phyloP scores from a whole-genome alignment of 306 rosid species.

The Datisca glomerata region DNA sequence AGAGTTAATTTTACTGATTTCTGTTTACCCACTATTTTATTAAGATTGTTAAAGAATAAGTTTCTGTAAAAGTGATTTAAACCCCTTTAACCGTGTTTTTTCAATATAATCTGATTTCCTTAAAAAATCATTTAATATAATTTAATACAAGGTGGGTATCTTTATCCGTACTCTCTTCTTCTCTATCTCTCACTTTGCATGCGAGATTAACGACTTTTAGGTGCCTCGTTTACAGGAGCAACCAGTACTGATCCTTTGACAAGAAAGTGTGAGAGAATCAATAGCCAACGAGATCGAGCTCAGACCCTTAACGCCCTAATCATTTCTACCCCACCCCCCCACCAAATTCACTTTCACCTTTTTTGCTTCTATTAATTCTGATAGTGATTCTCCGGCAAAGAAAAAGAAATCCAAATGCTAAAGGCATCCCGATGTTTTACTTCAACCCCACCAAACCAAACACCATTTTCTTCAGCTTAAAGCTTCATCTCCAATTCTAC shows the following conservation, averaged over 20 bases:
- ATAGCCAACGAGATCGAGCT: not conserved
- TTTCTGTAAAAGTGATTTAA: too few relatives aligned
- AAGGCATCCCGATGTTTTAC: not conserved
- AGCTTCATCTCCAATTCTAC: not conserved
- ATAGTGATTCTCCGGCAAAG: not conserved
- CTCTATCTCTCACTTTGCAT: constrained; percentile 10
- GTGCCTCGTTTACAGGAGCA: not conserved
- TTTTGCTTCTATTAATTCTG: not conserved
- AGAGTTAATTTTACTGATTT: too few relatives aligned
- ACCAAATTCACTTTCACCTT: not conserved
- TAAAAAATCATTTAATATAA: too few relatives aligned
- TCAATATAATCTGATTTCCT: too few relatives aligned
- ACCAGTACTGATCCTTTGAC: too few relatives aligned
- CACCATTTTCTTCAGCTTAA: not conserved
- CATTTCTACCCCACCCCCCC: constrained; percentile 1
- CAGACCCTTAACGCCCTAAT: not conserved
- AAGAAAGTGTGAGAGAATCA: too few relatives aligned
- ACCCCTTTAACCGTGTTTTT: too few relatives aligned
- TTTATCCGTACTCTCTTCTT: too few relatives aligned
- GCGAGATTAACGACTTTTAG: constrained; percentile 1
- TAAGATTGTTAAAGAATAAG: too few relatives aligned
- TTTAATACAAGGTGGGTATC: too few relatives aligned
- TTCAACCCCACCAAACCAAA: not conserved
- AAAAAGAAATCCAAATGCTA: too few relatives aligned
- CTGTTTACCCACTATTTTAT: too few relatives aligned